Evolutionary conservation across 2,329 filamentous ascomycete genomes (phyloP), one percentile per base, ranked within the genome.

Genomic region (Fusarium citri): DNA sequence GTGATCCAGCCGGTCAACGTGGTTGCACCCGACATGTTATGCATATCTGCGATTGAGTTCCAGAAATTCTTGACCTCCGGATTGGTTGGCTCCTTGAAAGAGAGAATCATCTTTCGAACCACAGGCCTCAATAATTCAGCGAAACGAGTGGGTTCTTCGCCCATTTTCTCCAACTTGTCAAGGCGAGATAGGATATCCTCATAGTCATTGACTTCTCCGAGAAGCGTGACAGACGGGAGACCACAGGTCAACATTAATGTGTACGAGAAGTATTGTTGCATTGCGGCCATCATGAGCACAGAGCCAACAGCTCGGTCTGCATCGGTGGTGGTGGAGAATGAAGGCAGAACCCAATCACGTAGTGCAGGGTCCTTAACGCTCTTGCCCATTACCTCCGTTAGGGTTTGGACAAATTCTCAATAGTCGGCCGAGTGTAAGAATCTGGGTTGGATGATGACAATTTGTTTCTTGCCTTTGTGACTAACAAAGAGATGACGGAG

Each of bases 211-310:
- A 28, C n/a, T 23, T 55, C 28, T 20, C 56, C 56, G 4, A 55
- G 56, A 3, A 59, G 49, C 18, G 49, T 59, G 1, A 55, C 28
- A 3, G 40, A 59, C 0, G 56, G 56, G n/a, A 59, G 8, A 0
- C 16, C 56, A 6, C 56, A 59, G 0, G 0, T 0, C 1, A 34
- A 0, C 0, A 0, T 2, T 0, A 25, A 28, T n/a, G 6, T 3
- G 7, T 28, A 45, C 3, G 18, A 34, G 16, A 59, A 55, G 22
- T 45, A 55, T 23, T 26, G 30, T 30, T 55, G 48, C 8, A 58
- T 14, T 2, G 55, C 0, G 0, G 48, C 55, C 48, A 58, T 55
- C 0, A 58, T n/a, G 0, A 55, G 48, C 2, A 58, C 28, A 3
- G 56, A 56, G 0, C 49, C 56, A 5, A 56, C 23, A 0, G 55